phyloP scores from a whole-genome alignment of 257 asterid species.

The Schizonepeta tenuifolia region DNA sequence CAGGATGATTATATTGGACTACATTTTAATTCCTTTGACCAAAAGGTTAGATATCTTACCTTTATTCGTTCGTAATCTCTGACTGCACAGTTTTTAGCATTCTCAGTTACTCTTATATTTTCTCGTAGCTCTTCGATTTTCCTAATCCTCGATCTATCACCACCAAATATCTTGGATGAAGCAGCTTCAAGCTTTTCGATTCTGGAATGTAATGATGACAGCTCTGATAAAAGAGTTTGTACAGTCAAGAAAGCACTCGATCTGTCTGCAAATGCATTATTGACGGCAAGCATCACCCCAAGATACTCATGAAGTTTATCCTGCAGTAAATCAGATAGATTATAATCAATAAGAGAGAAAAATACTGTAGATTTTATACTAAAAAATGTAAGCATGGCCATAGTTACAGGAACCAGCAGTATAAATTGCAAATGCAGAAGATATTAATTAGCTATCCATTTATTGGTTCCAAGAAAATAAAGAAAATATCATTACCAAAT shows the following conservation, averaged over 20 bases:
- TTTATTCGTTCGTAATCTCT: conserved; percentile 79
- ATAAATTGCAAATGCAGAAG: conserved; percentile 18
- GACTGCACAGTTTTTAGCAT: conserved; percentile 73
- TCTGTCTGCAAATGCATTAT: conserved; percentile 89
- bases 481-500: conserved; percentile 59
- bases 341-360: conserved; percentile 9
- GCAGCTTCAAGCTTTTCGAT: conserved; percentile 95
- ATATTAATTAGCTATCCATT: neutral
- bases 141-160: conserved; percentile 82
- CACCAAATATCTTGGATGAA: conserved; percentile 94
- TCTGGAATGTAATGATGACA: conserved; percentile 71
- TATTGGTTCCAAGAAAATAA: conserved; percentile 7
- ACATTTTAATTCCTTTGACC: conserved; percentile 1
- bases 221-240: conserved; percentile 83
- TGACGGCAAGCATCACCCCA: conserved; percentile 88
- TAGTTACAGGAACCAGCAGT: conserved; percentile 18
- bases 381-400: conserved; percentile 20
- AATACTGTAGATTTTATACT: neutral
- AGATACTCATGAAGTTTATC: conserved; percentile 96
- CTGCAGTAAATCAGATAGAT: conserved; percentile 44
- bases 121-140: conserved; percentile 93
- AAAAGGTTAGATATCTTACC: conserved; percentile 54
- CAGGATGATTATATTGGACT: neutral
- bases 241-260: conserved; percentile 90
- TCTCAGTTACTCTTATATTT: conserved; percentile 76